Evolutionary conservation across 148 eudicot genomes (phyloP).

Genomic region (Simmondsia chinensis): DNA sequence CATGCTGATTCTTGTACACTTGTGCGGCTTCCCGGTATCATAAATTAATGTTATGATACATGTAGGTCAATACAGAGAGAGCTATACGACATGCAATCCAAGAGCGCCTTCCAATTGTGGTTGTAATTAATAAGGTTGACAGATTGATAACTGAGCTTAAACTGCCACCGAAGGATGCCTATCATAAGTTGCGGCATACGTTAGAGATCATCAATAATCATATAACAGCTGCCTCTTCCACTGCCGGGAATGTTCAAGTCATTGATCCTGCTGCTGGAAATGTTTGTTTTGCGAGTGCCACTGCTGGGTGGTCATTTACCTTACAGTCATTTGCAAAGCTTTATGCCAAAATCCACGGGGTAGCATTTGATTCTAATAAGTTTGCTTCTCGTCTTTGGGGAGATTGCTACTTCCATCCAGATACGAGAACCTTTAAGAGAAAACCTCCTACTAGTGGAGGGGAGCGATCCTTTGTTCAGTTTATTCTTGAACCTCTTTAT

Average conservation of each 20-base stretch:
- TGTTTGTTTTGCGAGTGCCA: slow-evolving; percentile 94
- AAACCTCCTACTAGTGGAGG: slow-evolving; percentile 71
- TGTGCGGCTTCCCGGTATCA: too few species aligned
- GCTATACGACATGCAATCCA: slow-evolving; percentile 98
- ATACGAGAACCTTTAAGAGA: slow-evolving; percentile 57
- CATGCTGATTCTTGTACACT: too few species aligned
- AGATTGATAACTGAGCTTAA: slow-evolving; percentile 91
- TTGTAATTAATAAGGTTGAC: slow-evolving; percentile 97
- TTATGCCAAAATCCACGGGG: slow-evolving; percentile 88
- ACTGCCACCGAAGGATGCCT: slow-evolving; percentile 97
- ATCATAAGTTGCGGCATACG: slow-evolving; percentile 83
- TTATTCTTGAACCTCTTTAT: slow-evolving; percentile 92
- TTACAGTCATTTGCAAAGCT: slow-evolving; percentile 93
- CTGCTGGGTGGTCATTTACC: slow-evolving; percentile 98
- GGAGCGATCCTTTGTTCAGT: slow-evolving; percentile 91
- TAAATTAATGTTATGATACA: not conserved
- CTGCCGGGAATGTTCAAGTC: slow-evolving; percentile 74
- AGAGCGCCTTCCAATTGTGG: slow-evolving; percentile 85
- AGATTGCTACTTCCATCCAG: slow-evolving; percentile 69
- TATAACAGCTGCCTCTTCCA: slow-evolving; percentile 75
- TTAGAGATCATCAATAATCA: slow-evolving; percentile 82
- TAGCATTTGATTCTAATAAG: slow-evolving; percentile 80
- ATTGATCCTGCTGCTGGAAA: slow-evolving; percentile 90
- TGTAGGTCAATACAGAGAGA: slow-evolving; percentile 91
- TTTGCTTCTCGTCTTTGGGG: slow-evolving; percentile 99